Evolutionary conservation across 257 asterid genomes (phyloP), one percentile per base, ranked within the genome.

Genomic region (Coffea canephora): DNA sequence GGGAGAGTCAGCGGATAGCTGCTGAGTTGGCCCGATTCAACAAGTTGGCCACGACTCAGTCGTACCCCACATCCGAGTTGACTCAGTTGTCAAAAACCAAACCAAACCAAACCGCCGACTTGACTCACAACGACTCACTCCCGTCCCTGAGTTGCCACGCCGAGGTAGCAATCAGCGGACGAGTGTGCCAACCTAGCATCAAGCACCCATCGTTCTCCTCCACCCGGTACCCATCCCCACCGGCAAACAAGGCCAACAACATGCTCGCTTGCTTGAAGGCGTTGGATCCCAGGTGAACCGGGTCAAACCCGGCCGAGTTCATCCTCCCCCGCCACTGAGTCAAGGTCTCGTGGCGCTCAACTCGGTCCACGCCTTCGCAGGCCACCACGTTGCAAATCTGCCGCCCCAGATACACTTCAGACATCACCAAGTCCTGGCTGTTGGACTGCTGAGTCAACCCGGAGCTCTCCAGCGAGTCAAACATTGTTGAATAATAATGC

Each of bases 381-480:
- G 98, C 93, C 86, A 94, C 93, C 83, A 92, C 97, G 85, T 94
- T 91, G 87, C 97, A 91, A 19, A 94, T 94, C 89, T 94, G 97
- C 79, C 92, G 52, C 5, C 97, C 97, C 19, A 94, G 39, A 62
- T 94, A 91, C 18, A 94, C 84, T 85, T 91, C 97, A 27, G 97
- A 89, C 98, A 94, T 94, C 82, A 85, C 82, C 83, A 89, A 9
- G 43, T 94, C 96, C 80, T 90, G 89, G 67, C 85, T 78, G 82
- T 80, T 81, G 34, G 87, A 55, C 46, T 31, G 77, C 84, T 84
- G 93, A 72, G 85, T 82, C 85, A 78, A 65, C 76, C 87, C 93
- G 83, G 91, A 81, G 85, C 91, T 86, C 88, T 94, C 97, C 73
- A 94, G 79, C 62, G 98, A 94, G 85, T 94, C 98, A 77, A 94